Evolutionary conservation across 495 filamentous ascomycete species (phyloP).

Genomic region (Xylaria intraflava): DNA sequence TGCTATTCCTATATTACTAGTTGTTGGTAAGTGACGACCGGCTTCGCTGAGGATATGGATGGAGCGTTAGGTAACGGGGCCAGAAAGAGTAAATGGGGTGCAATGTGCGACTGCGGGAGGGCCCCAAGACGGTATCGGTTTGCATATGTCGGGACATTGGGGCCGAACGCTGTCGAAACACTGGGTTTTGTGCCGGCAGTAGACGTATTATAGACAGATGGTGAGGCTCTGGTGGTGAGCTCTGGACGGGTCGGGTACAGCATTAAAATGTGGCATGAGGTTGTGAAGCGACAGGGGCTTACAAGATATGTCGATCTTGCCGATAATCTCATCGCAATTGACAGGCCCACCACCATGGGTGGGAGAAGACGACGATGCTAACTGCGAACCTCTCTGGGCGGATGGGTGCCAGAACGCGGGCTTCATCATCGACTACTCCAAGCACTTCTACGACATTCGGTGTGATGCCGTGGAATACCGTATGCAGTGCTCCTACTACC

Average conservation of each 20-base stretch:
- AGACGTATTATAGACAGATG: no score
- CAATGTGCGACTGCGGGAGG: no score
- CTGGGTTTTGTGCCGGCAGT: no score
- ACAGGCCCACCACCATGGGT: background rate
- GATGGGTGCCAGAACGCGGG: background rate
- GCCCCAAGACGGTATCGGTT: no score
- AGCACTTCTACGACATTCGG: slow-evolving; percentile 20
- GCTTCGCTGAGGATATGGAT: no score
- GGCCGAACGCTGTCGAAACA: no score
- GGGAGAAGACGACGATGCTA: background rate
- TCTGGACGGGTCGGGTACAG: slow-evolving; percentile 6
- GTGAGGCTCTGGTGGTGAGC: no score
- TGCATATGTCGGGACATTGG: no score
- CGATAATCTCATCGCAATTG: slow-evolving; percentile 12
- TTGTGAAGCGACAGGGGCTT: slow-evolving; percentile 14
- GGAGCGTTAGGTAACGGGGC: no score
- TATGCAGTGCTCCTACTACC: background rate
- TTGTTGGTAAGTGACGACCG: no score
- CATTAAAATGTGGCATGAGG: slow-evolving; percentile 10
- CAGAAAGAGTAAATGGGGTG: no score
- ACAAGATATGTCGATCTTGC: slow-evolving; percentile 19
- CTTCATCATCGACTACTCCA: slow-evolving; percentile 15
- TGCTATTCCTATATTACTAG: no score
- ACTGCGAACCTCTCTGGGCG: background rate
- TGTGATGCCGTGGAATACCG: slow-evolving; percentile 6